Base-by-base conservation (phyloP, 164 flowering plant genomes). In the Chimonanthus praecox region DNA sequence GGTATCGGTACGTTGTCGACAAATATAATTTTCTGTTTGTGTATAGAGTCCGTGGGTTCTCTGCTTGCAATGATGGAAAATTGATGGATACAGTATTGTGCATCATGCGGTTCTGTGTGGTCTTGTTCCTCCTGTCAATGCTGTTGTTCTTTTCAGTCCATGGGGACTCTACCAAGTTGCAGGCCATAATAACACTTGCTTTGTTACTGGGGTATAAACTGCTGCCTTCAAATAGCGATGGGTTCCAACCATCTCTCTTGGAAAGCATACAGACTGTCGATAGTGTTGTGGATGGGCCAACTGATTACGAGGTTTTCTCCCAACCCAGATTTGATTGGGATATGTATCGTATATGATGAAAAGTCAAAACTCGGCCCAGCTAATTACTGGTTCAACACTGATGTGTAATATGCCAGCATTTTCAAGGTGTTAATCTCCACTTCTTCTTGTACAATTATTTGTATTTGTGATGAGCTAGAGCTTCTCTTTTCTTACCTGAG, bases 271-370 rank as follows among this genome's bases (percentile, higher is more conserved):
- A 92, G 76, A 85, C 88, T 72, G 85, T 92, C 71, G 94, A 89
- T 67, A 81, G 79, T 75, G 77, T 92, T 76, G 83, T 90, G 71
- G 92, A 86, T 71, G 98, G 97, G 49, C 85, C 90, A 6, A 85
- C 86, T 58, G 99, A 94, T 86, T 96, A 96, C 72, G 98, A 94
- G 88, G 83, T 87, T 49, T 90, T 84, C 77, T 92, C 98, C 47
- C 88, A 85, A 71, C 97, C 99, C 71, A 89, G 78, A 47, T 93
- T 92, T 82, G 99, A 94, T 47, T 93, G 99, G 99, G 99, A 94
- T 83, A 84, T 84, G 60, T 84, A 81, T 82, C 80, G 82, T 72
- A 65, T 81, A 74, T 88, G 85, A 92, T 74, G 50, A 65, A 45
- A 66, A 66, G 9, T 68, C 21, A 10, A 49, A 72, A 63, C n/a